Conservation (phyloP, 2,329 filamentous ascomycete species). For the Sphaerostilbella broomeana region DNA sequence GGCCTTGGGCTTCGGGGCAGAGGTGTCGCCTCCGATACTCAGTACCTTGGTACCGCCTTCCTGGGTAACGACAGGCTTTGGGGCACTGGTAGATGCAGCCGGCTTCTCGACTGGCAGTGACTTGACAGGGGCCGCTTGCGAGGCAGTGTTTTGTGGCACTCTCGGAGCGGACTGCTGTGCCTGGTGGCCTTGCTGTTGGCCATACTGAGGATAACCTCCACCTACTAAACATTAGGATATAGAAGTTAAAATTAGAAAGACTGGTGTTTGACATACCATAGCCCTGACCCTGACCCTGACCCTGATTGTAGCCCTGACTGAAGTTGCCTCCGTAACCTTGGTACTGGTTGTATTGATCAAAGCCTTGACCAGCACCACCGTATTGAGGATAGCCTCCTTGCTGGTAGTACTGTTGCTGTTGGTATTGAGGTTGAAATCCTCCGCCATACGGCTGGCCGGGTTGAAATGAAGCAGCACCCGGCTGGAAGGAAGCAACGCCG, state of each 20-base stretch:
- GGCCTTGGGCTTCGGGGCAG: constrained; percentile 47
- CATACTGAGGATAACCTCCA: constrained; percentile 49
- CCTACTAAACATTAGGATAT: constrained; percentile 21
- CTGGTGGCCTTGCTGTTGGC: constrained; percentile 33
- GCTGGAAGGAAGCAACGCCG: constrained; percentile 61
- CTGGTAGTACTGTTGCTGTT: constrained; percentile 47
- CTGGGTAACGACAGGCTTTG: constrained; percentile 48
- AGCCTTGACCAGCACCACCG: constrained; percentile 39
- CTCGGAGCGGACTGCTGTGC: constrained; percentile 21
- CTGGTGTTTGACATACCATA: constrained; percentile 29
- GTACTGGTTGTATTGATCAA: constrained; percentile 47
- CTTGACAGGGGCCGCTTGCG: constrained; percentile 41
- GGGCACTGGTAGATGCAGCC: constrained; percentile 35
- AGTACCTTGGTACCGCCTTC: constrained; percentile 57
- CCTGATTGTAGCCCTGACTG: constrained; percentile 43
- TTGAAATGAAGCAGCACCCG: constrained; percentile 62
- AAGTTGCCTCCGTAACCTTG: constrained; percentile 47
- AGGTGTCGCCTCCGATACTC: constrained; percentile 57
- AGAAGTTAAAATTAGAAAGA: constrained; percentile 2
- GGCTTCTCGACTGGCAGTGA: constrained; percentile 26
- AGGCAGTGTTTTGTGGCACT: constrained; percentile 25
- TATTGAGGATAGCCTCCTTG: constrained; percentile 56
- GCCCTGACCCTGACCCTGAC: constrained; percentile 23
- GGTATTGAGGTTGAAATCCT: constrained; percentile 48
- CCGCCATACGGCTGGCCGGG: constrained; percentile 63